Evolutionary conservation across 495 filamentous ascomycete genomes (phyloP).

Genomic region (Pyrenula aspistea): DNA sequence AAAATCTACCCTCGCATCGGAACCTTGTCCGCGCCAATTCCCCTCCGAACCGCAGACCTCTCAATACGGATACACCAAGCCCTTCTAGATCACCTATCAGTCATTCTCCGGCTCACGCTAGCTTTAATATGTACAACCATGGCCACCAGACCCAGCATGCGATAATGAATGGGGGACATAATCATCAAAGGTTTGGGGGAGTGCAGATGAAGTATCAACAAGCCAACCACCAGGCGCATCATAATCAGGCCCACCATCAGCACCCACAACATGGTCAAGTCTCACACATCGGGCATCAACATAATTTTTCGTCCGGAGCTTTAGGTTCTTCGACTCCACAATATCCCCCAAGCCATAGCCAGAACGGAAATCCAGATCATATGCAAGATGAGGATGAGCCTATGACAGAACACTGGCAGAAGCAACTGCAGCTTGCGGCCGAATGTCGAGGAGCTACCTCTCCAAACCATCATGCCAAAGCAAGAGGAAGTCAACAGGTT

Average conservation of each 20-base stretch:
- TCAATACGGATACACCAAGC: slow-evolving; percentile 52
- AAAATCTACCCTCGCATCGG: slow-evolving; percentile 31
- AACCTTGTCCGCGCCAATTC: slow-evolving; percentile 41
- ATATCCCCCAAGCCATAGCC: slow-evolving; percentile 59
- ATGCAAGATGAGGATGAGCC: slow-evolving; percentile 46
- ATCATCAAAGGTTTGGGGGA: slow-evolving; percentile 51
- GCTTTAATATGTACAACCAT: slow-evolving; percentile 73
- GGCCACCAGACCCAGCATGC: slow-evolving; percentile 72
- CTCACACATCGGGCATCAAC: slow-evolving; percentile 54
- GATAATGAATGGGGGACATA: slow-evolving; percentile 55
- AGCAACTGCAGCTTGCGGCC: slow-evolving; percentile 68
- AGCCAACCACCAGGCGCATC: slow-evolving; percentile 58
- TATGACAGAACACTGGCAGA: slow-evolving; percentile 75
- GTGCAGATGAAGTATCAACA: slow-evolving; percentile 62
- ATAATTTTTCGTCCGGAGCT: slow-evolving; percentile 64
- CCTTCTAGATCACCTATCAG: slow-evolving; percentile 59
- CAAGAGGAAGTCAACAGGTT: slow-evolving; percentile 21
- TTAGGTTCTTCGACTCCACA: slow-evolving; percentile 62
- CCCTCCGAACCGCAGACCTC: slow-evolving; percentile 32
- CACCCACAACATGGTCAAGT: slow-evolving; percentile 9
- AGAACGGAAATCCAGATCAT: slow-evolving; percentile 57
- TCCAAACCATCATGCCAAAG: slow-evolving; percentile 54
- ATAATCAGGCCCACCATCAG: slow-evolving; percentile 57
- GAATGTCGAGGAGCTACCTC: slow-evolving; percentile 53
- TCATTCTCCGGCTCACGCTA: slow-evolving; percentile 50